These are phyloP conservation scores for Knoxia roxburghii DNA, from an alignment of 257 asterid species.

Conservation along the genomic window DNA sequence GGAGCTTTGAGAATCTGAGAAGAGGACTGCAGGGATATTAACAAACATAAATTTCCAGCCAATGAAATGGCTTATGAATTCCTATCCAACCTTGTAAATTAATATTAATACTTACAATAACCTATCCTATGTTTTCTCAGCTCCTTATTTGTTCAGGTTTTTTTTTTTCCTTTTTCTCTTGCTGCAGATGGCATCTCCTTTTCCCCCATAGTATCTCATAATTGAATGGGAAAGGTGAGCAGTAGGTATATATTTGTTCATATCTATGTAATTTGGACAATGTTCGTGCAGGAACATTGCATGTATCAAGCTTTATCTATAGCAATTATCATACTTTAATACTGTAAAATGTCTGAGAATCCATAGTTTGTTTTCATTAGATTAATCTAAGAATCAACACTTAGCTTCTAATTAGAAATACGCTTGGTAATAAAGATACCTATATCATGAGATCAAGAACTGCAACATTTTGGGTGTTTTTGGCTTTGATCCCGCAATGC, in stretches of 20 bases:
- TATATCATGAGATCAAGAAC: not conserved
- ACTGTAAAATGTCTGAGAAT: not conserved
- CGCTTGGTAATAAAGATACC: too few relatives aligned
- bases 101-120: too few relatives aligned
- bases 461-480: not conserved
- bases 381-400: not conserved
- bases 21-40: slow-evolving; percentile 9
- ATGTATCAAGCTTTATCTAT: not conserved
- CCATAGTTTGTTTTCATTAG: not conserved
- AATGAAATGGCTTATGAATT: not conserved
- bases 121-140: too few relatives aligned
- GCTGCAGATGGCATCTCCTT: not conserved
- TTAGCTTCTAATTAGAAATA: too few relatives aligned
- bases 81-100: not conserved
- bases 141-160: not conserved
- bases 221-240: slow-evolving; percentile 6
- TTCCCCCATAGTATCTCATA: not conserved
- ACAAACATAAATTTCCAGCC: not conserved
- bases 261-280: not conserved
- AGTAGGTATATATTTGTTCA: slow-evolving; percentile 3
- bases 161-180: not conserved
- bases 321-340: not conserved
- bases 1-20: slow-evolving; percentile 48
- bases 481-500: not conserved
- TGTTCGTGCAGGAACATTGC: slow-evolving; percentile 8